Conservation (phyloP, 2,329 filamentous ascomycete genomes). For the Aspergillus fijiensis region DNA sequence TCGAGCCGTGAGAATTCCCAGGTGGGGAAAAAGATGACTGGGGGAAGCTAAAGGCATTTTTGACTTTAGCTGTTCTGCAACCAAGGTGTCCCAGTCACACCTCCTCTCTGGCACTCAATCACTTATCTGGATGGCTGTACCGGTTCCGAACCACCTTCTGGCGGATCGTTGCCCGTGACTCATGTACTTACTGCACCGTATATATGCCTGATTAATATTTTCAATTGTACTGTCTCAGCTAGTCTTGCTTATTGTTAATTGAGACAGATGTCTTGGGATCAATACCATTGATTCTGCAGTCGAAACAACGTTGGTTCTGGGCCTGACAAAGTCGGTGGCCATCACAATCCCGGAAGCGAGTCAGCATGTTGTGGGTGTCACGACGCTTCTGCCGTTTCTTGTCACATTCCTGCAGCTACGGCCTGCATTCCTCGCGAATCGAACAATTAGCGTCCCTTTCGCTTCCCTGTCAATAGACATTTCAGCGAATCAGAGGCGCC, state of each 20-base stretch:
- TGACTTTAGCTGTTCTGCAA: slow-evolving; percentile 19
- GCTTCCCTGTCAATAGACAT: neutral
- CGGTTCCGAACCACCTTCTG: neutral
- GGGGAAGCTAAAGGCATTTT: neutral
- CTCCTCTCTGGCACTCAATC: slow-evolving; percentile 7
- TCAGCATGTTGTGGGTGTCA: slow-evolving; percentile 8
- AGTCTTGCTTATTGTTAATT: neutral
- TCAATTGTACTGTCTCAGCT: neutral
- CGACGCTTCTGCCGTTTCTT: slow-evolving; percentile 13
- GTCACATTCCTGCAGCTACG: slow-evolving; percentile 18
- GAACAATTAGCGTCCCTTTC: slow-evolving; percentile 7
- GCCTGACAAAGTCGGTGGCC: slow-evolving; percentile 4
- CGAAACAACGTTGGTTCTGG: neutral
- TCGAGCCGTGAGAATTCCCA: neutral
- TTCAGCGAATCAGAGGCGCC: slow-evolving; percentile 1
- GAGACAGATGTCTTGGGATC: neutral
- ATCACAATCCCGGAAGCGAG: slow-evolving; percentile 1
- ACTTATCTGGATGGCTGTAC: slow-evolving; percentile 5
- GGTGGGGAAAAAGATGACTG: neutral
- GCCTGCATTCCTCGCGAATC: too few species aligned
- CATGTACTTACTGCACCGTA: neutral
- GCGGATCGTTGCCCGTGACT: neutral
- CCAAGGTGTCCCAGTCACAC: slow-evolving; percentile 19
- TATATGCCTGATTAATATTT: neutral
- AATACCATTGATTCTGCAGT: neutral